A percentile compares a stretch with the other conserved stretches of the same genome.
phyloP scores from a whole-genome alignment of 768 basidiomycete genomes.

The Candolleomyces eurysporus region DNA sequence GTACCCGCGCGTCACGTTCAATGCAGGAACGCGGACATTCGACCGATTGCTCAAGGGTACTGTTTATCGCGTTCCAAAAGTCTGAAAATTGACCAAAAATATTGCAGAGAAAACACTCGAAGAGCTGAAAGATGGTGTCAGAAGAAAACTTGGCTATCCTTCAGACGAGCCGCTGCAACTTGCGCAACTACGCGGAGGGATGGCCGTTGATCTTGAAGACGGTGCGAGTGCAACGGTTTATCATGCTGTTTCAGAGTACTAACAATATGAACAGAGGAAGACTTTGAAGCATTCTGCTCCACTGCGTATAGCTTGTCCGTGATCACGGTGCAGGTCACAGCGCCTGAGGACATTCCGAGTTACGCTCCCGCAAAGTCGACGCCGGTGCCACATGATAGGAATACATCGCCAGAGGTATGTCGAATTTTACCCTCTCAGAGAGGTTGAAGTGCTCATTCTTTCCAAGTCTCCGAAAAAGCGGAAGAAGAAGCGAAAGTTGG shows the following conservation, averaged over 20 bases:
- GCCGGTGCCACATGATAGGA: background rate
- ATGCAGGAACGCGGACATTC: constrained; percentile 41
- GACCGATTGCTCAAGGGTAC: constrained; percentile 55
- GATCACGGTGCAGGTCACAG: constrained; percentile 5
- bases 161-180: constrained; percentile 33
- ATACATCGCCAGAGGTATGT: background rate
- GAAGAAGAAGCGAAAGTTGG: constrained; percentile 20
- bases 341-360: background rate
- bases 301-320: constrained; percentile 34
- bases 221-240: constrained; percentile 37
- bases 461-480: constrained; percentile 7
- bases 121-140: constrained; percentile 55
- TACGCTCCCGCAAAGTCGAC: background rate
- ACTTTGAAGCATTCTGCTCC: constrained; percentile 70
- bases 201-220: constrained; percentile 70
- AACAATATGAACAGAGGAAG: constrained; percentile 53
- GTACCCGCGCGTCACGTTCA: constrained; percentile 44
- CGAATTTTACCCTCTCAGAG: background rate
- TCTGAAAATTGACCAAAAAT: background rate
- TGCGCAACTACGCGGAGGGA: constrained; percentile 53
- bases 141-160: constrained; percentile 57
- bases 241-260: background rate
- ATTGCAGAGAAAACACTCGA: constrained; percentile 56
- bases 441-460: background rate
- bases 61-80: background rate